phyloP scores from a whole-genome alignment of 208 protist genomes.

The Trypanosoma theileri region DNA sequence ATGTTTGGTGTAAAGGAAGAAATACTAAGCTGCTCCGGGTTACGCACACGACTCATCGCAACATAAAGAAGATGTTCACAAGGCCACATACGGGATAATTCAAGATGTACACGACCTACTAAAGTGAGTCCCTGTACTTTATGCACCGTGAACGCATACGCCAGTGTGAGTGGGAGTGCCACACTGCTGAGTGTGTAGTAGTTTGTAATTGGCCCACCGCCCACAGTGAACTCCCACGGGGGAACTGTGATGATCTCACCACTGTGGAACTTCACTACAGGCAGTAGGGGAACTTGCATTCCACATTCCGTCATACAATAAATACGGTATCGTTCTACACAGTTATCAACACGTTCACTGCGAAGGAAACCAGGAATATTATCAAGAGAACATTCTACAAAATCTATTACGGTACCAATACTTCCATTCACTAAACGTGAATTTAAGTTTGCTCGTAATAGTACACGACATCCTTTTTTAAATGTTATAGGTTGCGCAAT shows the following conservation, averaged over 20 bases:
- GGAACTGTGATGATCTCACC: slow-evolving; percentile 73
- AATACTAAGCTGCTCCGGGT: slow-evolving; percentile 89
- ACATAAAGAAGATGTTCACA: slow-evolving; percentile 89
- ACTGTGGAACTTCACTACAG: slow-evolving; percentile 86
- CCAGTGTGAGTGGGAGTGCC: slow-evolving; percentile 72
- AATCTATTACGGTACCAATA: slow-evolving; percentile 86
- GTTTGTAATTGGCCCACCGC: slow-evolving; percentile 65
- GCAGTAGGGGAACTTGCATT: slow-evolving; percentile 76
- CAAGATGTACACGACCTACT: slow-evolving; percentile 82
- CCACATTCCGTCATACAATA: slow-evolving; percentile 83
- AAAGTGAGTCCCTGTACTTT: slow-evolving; percentile 89
- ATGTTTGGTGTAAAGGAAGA: slow-evolving; percentile 68
- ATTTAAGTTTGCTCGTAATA: slow-evolving; percentile 77
- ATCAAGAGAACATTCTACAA: slow-evolving; percentile 68
- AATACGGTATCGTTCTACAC: slow-evolving; percentile 78
- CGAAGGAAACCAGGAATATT: slow-evolving; percentile 74
- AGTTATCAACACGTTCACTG: slow-evolving; percentile 49
- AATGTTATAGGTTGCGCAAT: slow-evolving; percentile 82
- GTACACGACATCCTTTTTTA: slow-evolving; percentile 85
- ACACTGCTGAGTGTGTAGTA: slow-evolving; percentile 81
- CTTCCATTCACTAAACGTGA: slow-evolving; percentile 85
- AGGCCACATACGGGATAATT: slow-evolving; percentile 89
- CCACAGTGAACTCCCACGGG: slow-evolving; percentile 83
- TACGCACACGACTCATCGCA: slow-evolving; percentile 87
- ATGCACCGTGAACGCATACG: slow-evolving; percentile 91